A percentile compares a stretch with the other conserved stretches of the same genome.
phyloP scores from a whole-genome alignment of 2,329 filamentous ascomycete species.

The Aspergillus sp. region DNA sequence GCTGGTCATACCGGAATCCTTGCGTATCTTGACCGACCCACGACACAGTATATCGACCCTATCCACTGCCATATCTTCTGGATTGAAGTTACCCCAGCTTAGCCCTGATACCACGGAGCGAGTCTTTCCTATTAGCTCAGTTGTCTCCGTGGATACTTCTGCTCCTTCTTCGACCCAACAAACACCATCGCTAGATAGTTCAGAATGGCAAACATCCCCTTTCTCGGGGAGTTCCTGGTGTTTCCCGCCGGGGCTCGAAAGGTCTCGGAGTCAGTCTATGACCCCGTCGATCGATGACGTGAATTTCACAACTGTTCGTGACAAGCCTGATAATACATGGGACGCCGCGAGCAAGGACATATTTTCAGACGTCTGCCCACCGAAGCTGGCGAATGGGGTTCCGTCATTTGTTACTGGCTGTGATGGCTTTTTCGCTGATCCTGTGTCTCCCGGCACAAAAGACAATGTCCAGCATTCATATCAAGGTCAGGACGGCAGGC shows the following conservation, averaged over 20 bases:
- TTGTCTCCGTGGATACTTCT: conserved; percentile 58
- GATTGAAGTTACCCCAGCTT: conserved; percentile 18
- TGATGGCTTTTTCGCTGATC: neutral
- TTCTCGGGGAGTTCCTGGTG: conserved; percentile 8
- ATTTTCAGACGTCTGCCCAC: no score
- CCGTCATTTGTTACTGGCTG: no score
- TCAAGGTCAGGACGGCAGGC: neutral
- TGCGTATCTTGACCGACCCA: conserved; percentile 15
- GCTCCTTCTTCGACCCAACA: conserved; percentile 15
- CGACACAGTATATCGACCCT: conserved; percentile 11
- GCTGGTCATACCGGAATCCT: conserved; percentile 12
- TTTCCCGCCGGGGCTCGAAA: conserved; percentile 2
- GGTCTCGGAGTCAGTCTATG: neutral
- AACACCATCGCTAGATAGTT: conserved; percentile 17
- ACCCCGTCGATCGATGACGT: conserved; percentile 1
- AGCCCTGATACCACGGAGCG: conserved; percentile 44
- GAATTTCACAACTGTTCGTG: neutral
- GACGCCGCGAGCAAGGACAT: neutral
- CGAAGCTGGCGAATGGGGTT: no score
- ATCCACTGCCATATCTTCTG: conserved; percentile 8
- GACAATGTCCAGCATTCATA: neutral
- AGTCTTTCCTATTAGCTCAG: conserved; percentile 72
- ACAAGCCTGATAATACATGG: neutral
- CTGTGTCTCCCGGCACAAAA: neutral
- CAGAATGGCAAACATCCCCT: conserved; percentile 12